These are phyloP conservation scores for Coriolopsis trogii DNA, from an alignment of 1,284 basidiomycete species.

Conservation along the genomic window DNA sequence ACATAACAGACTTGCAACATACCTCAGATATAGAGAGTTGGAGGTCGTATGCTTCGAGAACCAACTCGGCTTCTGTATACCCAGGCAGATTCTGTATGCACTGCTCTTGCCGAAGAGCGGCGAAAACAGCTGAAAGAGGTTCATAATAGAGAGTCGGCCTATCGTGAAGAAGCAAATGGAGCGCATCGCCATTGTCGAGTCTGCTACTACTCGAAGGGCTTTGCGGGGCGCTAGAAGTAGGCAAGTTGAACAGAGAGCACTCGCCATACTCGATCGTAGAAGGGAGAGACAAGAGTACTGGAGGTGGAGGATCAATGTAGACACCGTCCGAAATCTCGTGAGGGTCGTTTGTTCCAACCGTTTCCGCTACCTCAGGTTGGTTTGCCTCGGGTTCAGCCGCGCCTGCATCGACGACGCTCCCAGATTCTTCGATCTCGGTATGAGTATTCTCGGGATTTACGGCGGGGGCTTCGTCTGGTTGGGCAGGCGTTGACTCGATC, in stretches of 20 bases:
- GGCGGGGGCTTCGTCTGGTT: too few species aligned
- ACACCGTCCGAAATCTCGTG: conserved; percentile 72
- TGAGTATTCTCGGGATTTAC: too few species aligned
- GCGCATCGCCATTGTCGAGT: neutral
- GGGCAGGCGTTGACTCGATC: too few species aligned
- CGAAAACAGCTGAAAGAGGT: conserved; percentile 65
- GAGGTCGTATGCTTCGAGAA: conserved; percentile 69
- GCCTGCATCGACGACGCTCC: too few species aligned
- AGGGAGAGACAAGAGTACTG: conserved; percentile 59
- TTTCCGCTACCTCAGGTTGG: conserved; percentile 9
- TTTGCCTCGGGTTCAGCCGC: too few species aligned
- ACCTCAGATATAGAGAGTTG: conserved; percentile 69
- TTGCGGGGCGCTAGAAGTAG: conserved; percentile 29
- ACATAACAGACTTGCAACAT: conserved; percentile 14
- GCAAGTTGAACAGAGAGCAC: conserved; percentile 64
- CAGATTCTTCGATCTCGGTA: too few species aligned
- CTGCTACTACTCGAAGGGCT: conserved; percentile 30
- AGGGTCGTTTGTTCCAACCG: conserved; percentile 39
- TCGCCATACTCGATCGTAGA: conserved; percentile 43
- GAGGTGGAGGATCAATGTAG: conserved; percentile 75
- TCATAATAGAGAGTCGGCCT: conserved; percentile 75
- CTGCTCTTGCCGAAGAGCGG: conserved; percentile 65
- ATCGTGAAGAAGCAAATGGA: conserved; percentile 53
- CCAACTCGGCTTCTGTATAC: conserved; percentile 59
- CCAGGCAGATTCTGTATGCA: conserved; percentile 48